phyloP scores from a whole-genome alignment of 2,329 filamentous ascomycete genomes.

The Waltergamsia citrina region DNA sequence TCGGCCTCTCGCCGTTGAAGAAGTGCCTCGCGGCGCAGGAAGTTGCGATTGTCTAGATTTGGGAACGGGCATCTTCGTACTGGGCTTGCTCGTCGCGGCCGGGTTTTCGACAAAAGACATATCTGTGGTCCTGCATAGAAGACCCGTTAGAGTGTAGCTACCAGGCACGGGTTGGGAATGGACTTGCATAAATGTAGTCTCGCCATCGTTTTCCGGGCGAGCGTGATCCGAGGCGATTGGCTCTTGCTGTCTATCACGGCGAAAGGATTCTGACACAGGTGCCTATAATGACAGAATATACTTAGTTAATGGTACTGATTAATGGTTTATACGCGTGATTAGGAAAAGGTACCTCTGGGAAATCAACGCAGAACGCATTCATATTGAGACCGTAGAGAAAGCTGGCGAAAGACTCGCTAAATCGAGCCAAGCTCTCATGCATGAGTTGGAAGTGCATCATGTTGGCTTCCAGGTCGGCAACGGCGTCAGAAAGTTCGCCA shows the following conservation, averaged over 20 bases:
- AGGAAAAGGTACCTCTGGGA: constrained; percentile 61
- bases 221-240: constrained; percentile 18
- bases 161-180: too few species aligned
- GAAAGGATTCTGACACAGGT: constrained; percentile 76
- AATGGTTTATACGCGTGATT: neutral
- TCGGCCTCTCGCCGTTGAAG: constrained; percentile 20
- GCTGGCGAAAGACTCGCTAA: constrained; percentile 91
- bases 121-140: constrained; percentile 68
- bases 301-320: neutral
- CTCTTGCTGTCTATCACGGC: constrained; percentile 48
- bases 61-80: constrained; percentile 32
- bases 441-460: constrained; percentile 96
- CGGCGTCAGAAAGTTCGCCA: constrained; percentile 84
- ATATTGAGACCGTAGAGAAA: constrained; percentile 97
- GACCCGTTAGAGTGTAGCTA: constrained; percentile 11
- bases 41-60: constrained; percentile 35
- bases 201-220: constrained; percentile 37
- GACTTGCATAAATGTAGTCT: constrained; percentile 77
- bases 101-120: constrained; percentile 88
- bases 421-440: constrained; percentile 87
- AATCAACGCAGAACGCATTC: constrained; percentile 98
- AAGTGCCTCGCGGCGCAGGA: constrained; percentile 31
- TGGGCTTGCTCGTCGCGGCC: constrained; percentile 39
- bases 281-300: constrained; percentile 39
- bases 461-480: constrained; percentile 93